These are phyloP conservation scores for Chenopodium quinoa DNA, from an alignment of 148 eudicot genomes.

Conservation along the genomic window DNA sequence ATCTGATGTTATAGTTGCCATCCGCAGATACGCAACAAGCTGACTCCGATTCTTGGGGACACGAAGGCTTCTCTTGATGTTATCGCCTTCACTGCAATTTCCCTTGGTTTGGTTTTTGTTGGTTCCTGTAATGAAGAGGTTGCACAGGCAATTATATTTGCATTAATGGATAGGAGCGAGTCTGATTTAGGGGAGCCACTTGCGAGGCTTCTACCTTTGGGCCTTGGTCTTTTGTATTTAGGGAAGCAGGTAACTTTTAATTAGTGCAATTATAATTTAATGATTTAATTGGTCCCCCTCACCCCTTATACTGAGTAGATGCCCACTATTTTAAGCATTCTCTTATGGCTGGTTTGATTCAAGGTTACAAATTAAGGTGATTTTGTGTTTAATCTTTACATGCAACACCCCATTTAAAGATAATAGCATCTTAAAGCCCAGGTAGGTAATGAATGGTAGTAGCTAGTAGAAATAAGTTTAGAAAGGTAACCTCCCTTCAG, in stretches of 20 bases:
- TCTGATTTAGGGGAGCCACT: constrained; percentile 83
- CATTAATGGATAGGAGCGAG: constrained; percentile 81
- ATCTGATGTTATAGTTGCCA: neutral
- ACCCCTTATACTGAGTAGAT: neutral
- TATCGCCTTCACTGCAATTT: constrained; percentile 76
- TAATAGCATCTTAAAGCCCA: neutral
- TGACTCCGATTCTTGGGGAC: constrained; percentile 76
- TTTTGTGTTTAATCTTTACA: neutral
- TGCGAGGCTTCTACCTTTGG: constrained; percentile 75
- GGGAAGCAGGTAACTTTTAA: constrained; percentile 76
- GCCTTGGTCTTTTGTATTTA: constrained; percentile 87
- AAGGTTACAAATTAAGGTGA: too few species aligned
- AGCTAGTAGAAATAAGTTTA: neutral
- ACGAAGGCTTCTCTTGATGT: constrained; percentile 78
- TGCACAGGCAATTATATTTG: constrained; percentile 84
- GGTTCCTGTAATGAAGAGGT: constrained; percentile 90
- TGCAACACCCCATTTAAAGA: neutral
- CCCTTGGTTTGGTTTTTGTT: constrained; percentile 76
- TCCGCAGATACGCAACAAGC: constrained; percentile 55
- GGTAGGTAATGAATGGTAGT: neutral
- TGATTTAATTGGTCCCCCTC: neutral
- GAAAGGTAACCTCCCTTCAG: neutral
- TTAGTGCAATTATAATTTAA: neutral
- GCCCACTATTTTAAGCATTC: neutral
- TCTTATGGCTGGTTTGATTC: neutral